Evolutionary conservation across 352 stramenopile species (phyloP), one percentile per base, ranked within the genome.

Genomic region (Globisporangium barbulae): DNA sequence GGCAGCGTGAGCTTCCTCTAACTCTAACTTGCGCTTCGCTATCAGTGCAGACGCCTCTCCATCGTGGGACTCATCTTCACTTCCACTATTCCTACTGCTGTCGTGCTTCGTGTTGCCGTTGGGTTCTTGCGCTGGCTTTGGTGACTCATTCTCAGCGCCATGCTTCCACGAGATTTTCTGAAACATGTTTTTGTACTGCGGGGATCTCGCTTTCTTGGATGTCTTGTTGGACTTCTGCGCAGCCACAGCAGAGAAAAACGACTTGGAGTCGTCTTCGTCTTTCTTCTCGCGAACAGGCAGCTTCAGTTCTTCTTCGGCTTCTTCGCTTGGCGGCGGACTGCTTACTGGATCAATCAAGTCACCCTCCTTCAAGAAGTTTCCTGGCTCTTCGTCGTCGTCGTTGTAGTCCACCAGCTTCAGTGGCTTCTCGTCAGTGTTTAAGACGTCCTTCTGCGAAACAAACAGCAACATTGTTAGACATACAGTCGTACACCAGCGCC

Each of bases 181-280:
- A 61, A 93, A 90, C 70, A 93, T 85, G 63, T 71, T 86, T 69
- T 93, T 93, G 53, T 83, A 79, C 47, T 89, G 77, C 4, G 82
- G 82, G 19, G 79, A 91, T 48, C 65, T 61, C 49, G 52, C 57
- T 30, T 76, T 79, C 61, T 71, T 78, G 30, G 56, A 63, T 4
- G 45, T 61, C 47, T 75, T 78, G 13, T 71, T 76, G 42, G 74
- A 60, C 57, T 85, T 90, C 47, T 78, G 61, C 22, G 81, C 60
- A 4, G 64, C 72, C 10, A 72, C 73, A 39, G 68, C 76, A n/a
- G 71, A 67, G 22, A 93, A 69, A 53, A 93, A 93, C 5, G 68
- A 67, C 12, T 76, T 45, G 12, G 71, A 60, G 48, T 85, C 69
- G 15, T 88, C 79, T 0, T 89, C 78, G 9, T 81, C 73, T 58